Base-by-base conservation (phyloP, 2,329 filamentous ascomycete species). In the Apiospora sp. region DNA sequence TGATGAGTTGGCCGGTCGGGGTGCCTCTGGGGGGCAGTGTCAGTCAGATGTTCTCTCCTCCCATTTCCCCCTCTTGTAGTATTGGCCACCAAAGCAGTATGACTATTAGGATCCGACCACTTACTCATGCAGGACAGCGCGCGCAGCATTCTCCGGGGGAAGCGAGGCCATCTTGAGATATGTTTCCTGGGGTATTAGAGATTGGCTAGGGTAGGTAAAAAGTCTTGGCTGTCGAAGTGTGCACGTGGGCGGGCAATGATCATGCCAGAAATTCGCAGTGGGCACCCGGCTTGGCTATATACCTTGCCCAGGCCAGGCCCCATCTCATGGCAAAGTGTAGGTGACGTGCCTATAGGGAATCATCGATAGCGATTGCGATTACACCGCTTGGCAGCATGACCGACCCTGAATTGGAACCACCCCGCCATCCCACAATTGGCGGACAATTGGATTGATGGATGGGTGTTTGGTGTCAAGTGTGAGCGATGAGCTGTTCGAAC, bases 1-100 rank as follows among this genome's bases (percentile, higher is more conserved):
- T 87, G 82, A 86, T 80, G 48, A 77, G 73, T 75, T 84, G 81
- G 75, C 88, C 88, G 6, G 81, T 82, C 37, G 88, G 82, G 41
- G 82, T 79, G 74, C 88, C 88, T 19, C 87, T 90, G 71, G 16
- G 22, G n/a, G 30, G 24, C 4, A 5, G 10, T 34, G 54, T 48
- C 24, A 72, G 58, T 12, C 43, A n/a, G 54, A n/a, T n/a, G n/a
- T n/a, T n/a, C n/a, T n/a, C n/a, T n/a, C n/a, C n/a, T n/a, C n/a
- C n/a, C n/a, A n/a, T n/a, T n/a, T n/a, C n/a, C n/a, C n/a, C n/a
- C n/a, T n/a, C n/a, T n/a, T n/a, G n/a, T n/a, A n/a, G n/a, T n/a
- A n/a, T n/a, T n/a, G n/a, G n/a, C n/a, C n/a, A n/a, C n/a, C n/a
- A 30, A 30, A 30, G 27, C 27, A 30, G 27, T 4, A 30, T 2